phyloP scores from a whole-genome alignment of 371 early-diverging fungal genomes.

The Mortierella sp. region DNA sequence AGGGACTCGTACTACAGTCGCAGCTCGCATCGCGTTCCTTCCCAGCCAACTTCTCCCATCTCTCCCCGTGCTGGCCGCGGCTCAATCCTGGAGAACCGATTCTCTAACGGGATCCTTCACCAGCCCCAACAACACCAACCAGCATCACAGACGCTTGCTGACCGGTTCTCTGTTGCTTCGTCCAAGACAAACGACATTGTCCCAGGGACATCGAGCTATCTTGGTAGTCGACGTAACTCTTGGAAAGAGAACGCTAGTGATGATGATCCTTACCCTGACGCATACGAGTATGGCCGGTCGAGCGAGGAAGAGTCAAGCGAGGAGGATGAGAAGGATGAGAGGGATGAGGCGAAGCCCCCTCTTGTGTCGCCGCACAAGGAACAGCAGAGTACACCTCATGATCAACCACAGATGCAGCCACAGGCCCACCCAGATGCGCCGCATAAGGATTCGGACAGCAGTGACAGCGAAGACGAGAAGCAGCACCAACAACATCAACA shows the following conservation, averaged over 20 bases:
- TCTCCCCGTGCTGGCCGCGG: slow-evolving; percentile 11
- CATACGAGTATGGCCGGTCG: slow-evolving; percentile 42
- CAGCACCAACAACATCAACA: not conserved
- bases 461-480: slow-evolving; percentile 5
- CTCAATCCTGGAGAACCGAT: slow-evolving; percentile 7
- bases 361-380: slow-evolving; percentile 3
- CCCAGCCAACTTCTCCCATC: slow-evolving; percentile 15
- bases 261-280: slow-evolving; percentile 37
- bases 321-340: not conserved
- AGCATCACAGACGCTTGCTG: not conserved
- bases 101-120: not conserved
- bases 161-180: not conserved
- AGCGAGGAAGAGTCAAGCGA: slow-evolving; percentile 4
- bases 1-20: slow-evolving; percentile 15
- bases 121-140: not conserved
- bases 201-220: not conserved
- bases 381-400: not conserved
- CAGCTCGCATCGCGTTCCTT: not conserved
- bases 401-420: not conserved
- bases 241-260: slow-evolving; percentile 46
- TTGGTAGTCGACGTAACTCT: slow-evolving; percentile 14
- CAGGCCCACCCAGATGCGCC: not conserved
- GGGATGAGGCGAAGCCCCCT: not conserved
- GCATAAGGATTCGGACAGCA: not conserved
- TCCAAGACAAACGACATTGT: not conserved